Evolutionary conservation across 371 early-diverging fungal species (phyloP).

Genomic region (Saksenaea oblongispora): DNA sequence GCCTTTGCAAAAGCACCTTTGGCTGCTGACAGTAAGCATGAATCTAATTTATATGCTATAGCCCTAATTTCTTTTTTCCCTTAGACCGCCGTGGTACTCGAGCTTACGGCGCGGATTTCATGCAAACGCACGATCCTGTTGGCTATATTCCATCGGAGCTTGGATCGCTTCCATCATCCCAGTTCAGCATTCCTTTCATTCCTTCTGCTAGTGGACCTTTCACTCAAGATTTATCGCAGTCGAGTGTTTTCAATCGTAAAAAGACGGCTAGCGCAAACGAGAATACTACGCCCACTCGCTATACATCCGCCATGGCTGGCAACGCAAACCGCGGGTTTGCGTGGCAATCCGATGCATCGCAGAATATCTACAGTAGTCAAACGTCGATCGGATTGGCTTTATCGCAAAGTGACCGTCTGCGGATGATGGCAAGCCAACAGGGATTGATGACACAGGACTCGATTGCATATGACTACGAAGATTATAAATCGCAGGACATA

Average conservation of each 20-base stretch:
- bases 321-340: constrained; percentile 44
- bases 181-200: constrained; percentile 64
- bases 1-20: constrained; percentile 65
- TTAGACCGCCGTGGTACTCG: constrained; percentile 54
- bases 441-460: constrained; percentile 55
- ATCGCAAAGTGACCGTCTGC: constrained; percentile 69
- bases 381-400: constrained; percentile 55
- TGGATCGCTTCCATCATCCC: constrained; percentile 56
- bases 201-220: constrained; percentile 70
- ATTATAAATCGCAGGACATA: constrained; percentile 66
- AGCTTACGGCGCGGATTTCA: constrained; percentile 56
- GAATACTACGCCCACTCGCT: constrained; percentile 30
- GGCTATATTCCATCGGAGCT: constrained; percentile 62
- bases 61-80: no score
- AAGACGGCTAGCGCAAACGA: constrained; percentile 12
- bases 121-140: constrained; percentile 60
- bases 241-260: constrained; percentile 48
- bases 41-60: no score
- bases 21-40: constrained; percentile 49
- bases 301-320: constrained; percentile 41
- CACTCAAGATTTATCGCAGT: constrained; percentile 69
- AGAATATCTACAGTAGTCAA: constrained; percentile 55
- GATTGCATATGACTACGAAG: constrained; percentile 50
- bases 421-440: constrained; percentile 56
- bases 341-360: constrained; percentile 35